Percentiles rank a stretch among this genome's conserved stretches.
These are phyloP conservation scores for Magnolia officinalis DNA, from an alignment of 164 flowering plant genomes.

Conservation along the genomic window DNA sequence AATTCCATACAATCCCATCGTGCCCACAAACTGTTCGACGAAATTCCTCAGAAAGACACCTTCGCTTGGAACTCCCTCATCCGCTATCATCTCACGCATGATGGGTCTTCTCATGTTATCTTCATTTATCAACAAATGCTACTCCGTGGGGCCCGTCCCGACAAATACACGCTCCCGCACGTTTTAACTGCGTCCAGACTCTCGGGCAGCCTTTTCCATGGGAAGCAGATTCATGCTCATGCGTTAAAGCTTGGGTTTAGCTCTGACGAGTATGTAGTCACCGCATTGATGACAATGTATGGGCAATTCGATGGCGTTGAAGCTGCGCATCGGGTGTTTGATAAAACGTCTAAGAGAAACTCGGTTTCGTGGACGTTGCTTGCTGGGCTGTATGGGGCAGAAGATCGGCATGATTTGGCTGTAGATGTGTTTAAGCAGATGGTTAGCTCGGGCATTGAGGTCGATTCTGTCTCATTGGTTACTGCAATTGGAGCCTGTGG, in stretches of 20 bases:
- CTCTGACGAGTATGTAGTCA: conserved; percentile 38
- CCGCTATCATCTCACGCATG: conserved; percentile 39
- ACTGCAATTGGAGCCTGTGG: conserved; percentile 53
- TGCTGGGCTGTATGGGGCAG: conserved; percentile 34
- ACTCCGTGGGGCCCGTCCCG: conserved; percentile 43
- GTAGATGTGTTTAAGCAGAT: conserved; percentile 42
- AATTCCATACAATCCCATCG: not conserved
- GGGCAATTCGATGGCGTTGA: conserved; percentile 40
- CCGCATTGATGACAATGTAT: conserved; percentile 52
- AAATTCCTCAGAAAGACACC: conserved; percentile 41
- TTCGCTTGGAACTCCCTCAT: conserved; percentile 59
- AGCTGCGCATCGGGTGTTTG: conserved; percentile 36
- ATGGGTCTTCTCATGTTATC: conserved; percentile 21
- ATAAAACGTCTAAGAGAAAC: conserved; percentile 23
- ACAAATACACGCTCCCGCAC: conserved; percentile 61
- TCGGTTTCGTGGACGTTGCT: conserved; percentile 58
- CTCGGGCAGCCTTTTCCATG: conserved; percentile 27
- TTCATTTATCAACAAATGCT: conserved; percentile 50
- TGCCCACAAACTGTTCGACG: conserved; percentile 37
- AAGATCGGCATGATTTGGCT: conserved; percentile 37
- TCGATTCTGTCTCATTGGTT: conserved; percentile 50
- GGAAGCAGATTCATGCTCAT: conserved; percentile 60
- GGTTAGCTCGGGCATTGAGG: conserved; percentile 25
- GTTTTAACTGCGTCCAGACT: conserved; percentile 45
- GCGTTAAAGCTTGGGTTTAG: conserved; percentile 45